Evolutionary conservation across 1,284 basidiomycete species (phyloP), one percentile per base, ranked within the genome.

Genomic region (Takashimella koratensis): DNA sequence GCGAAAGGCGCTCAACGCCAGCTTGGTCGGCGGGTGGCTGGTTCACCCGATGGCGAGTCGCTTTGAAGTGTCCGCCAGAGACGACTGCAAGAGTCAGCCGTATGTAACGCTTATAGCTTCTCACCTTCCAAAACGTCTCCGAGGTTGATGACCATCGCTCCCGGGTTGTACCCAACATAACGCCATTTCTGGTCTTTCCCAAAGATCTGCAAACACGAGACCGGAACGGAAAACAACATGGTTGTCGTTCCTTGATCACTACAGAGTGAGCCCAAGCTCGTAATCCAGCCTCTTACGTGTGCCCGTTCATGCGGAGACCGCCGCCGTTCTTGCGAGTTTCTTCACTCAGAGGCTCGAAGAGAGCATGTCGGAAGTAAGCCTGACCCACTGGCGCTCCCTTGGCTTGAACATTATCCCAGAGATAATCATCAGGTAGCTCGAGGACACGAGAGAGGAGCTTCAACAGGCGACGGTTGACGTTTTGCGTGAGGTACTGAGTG

Each of bases 181-280:
- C 68, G 56, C 75, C 75, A 76, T 52, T 67, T 47, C 51, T 72
- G 66, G 43, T 76, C 65, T 0, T 68, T 67, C 61, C 73, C 75
- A 12, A 76, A 60, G 26, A 76, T 72, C 46, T 76, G 74, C 11
- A 76, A 59, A 3, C 65, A 67, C 2, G 74, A 73, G 47, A 76
- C 72, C 1, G 75, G 75, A 58, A 76, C 74, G 1, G 63, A 66
- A 69, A 71, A 76, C 25, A n/a, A n/a, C n/a, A n/a, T n/a, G n/a
- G n/a, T n/a, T n/a, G n/a, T n/a, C n/a, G n/a, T n/a, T n/a, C n/a
- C n/a, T n/a, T n/a, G n/a, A n/a, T n/a, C n/a, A n/a, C n/a, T n/a
- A n/a, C n/a, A n/a, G n/a, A 46, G 6, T 13, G 41, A 10, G 49
- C 22, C 27, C 49, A 45, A 20, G 50, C 47, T 58, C 23, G 73